phyloP scores from a whole-genome alignment of 306 rosid genomes.

The Prunus kanzakura region DNA sequence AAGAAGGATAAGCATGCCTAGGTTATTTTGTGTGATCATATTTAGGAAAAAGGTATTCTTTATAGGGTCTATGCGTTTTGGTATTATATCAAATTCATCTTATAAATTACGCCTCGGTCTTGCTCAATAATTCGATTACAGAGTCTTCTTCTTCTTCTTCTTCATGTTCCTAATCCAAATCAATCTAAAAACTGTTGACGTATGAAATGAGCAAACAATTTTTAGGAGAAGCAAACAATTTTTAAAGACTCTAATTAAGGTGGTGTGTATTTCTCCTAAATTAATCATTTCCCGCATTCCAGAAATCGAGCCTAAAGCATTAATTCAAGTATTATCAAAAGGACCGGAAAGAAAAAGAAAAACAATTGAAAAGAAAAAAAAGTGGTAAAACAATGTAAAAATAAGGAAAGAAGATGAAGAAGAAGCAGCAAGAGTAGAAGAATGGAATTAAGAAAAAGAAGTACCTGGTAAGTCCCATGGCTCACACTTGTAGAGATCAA shows the following conservation, averaged over 20 bases:
- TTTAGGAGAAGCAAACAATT: not conserved
- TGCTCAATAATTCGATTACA: not conserved
- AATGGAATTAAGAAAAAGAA: no score
- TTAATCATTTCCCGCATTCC: no score
- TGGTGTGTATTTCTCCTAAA: no score
- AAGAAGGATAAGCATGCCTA: conserved; percentile 10
- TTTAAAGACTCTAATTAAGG: not conserved
- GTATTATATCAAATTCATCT: not conserved
- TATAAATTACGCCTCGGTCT: not conserved
- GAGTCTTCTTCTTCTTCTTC: not conserved
- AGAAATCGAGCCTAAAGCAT: no score
- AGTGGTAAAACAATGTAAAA: not conserved
- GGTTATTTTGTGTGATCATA: not conserved
- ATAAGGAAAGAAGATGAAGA: not conserved
- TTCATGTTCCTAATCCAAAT: not conserved
- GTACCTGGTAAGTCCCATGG: conserved; percentile 98
- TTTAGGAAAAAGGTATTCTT: not conserved
- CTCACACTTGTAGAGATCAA: conserved; percentile 95
- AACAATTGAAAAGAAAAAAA: not conserved
- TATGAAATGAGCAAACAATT: no score
- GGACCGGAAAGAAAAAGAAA: no score
- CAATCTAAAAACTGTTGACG: no score
- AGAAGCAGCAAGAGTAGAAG: no score
- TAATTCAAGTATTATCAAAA: no score
- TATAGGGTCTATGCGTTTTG: no score